These are phyloP conservation scores for Paecilomyces variotii DNA, from an alignment of 2,329 filamentous ascomycete species.

Conservation along the genomic window DNA sequence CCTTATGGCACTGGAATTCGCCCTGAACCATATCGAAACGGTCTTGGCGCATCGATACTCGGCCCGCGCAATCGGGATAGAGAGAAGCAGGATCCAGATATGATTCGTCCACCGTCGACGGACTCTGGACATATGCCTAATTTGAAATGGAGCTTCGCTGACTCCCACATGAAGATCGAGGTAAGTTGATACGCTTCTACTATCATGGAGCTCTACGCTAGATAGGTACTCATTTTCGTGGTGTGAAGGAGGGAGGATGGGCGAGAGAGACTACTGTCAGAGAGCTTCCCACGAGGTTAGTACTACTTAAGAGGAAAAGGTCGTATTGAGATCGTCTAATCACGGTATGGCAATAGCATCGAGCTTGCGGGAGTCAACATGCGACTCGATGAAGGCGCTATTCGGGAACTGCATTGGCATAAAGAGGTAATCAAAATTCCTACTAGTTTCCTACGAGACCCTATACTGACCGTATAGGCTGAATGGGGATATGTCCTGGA, in stretches of 20 bases:
- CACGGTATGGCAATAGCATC: conserved; percentile 25
- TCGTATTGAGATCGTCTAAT: not conserved
- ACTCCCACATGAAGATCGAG: conserved; percentile 57
- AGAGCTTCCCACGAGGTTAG: conserved; percentile 19
- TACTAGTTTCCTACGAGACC: not conserved
- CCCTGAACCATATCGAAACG: conserved; percentile 58
- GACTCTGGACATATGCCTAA: conserved; percentile 64
- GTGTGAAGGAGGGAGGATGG: conserved; percentile 61
- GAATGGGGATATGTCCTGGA: conserved; percentile 71
- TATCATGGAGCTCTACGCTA: conserved; percentile 1
- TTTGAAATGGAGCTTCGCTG: conserved; percentile 64
- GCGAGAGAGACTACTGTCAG: conserved; percentile 55
- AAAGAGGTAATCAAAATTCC: conserved; percentile 43
- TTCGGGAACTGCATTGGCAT: conserved; percentile 74
- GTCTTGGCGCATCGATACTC: conserved; percentile 56
- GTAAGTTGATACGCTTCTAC: conserved; percentile 26
- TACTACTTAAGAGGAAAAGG: not conserved
- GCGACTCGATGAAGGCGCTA: conserved; percentile 64
- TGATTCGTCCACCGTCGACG: conserved; percentile 63
- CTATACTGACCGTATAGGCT: conserved; percentile 30
- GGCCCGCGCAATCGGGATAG: conserved; percentile 63
- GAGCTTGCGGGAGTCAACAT: conserved; percentile 72
- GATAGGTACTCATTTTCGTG: not conserved
- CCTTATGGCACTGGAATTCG: conserved; percentile 52
- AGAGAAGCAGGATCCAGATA: conserved; percentile 61